Percentiles rank a stretch among this genome's conserved stretches.
Evolutionary conservation across 2,329 filamentous ascomycete genomes (phyloP).

Genomic region (Penicillium fuscoglaucum): DNA sequence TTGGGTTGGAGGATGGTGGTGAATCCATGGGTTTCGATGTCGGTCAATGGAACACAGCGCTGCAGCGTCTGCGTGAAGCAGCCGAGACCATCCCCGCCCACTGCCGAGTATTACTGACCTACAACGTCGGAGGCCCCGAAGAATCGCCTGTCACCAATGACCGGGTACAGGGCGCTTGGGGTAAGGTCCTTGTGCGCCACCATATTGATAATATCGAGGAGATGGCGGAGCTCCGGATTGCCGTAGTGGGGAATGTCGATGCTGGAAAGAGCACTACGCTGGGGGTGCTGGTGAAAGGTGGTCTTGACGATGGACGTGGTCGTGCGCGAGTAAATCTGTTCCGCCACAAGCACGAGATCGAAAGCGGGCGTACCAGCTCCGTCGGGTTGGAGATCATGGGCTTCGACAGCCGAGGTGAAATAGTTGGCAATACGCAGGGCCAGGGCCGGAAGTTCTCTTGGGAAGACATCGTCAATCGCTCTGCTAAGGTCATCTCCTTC

Average conservation of each 20-base stretch:
- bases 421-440: constrained; percentile 79
- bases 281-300: constrained; percentile 92
- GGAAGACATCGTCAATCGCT: constrained; percentile 95
- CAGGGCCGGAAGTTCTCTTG: constrained; percentile 86
- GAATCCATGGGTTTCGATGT: constrained; percentile 76
- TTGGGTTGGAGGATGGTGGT: constrained; percentile 87
- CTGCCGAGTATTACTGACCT: constrained; percentile 81
- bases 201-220: constrained; percentile 73
- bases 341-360: constrained; percentile 95
- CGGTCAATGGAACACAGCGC: constrained; percentile 72
- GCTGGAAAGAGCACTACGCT: constrained; percentile 96
- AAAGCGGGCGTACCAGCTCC: constrained; percentile 90
- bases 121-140: constrained; percentile 76
- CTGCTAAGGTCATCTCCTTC: constrained; percentile 94
- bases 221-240: constrained; percentile 92
- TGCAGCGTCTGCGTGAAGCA: constrained; percentile 64
- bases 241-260: constrained; percentile 96
- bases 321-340: constrained; percentile 95
- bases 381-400: constrained; percentile 99
- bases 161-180: constrained; percentile 73
- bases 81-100: constrained; percentile 68
- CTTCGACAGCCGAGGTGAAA: constrained; percentile 82
- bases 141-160: constrained; percentile 66
- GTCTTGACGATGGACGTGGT: constrained; percentile 89
- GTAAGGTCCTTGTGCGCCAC: constrained; percentile 83